Evolutionary conservation across 371 early-diverging fungal genomes (phyloP).

Genomic region (Zychaea mexicana): DNA sequence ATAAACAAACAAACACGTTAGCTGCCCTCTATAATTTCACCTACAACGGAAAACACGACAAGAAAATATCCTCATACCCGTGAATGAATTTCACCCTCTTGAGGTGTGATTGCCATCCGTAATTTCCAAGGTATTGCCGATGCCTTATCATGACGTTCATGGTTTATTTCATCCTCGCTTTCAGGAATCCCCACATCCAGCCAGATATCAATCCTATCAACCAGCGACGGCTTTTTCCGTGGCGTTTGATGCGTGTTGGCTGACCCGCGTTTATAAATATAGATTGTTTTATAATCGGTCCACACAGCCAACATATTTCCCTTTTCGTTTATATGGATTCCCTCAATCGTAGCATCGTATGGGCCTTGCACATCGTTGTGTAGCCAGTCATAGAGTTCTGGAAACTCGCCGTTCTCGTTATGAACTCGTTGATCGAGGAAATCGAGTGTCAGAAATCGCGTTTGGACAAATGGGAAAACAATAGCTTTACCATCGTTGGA

Average conservation of each 20-base stretch:
- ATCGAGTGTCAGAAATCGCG: background rate
- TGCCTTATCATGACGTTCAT: background rate
- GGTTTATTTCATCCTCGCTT: background rate
- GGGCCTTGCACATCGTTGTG: constrained; percentile 1
- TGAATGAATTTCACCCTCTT: constrained; percentile 7
- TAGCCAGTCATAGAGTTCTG: constrained; percentile 7
- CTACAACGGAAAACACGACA: constrained; percentile 18
- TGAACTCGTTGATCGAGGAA: constrained; percentile 2
- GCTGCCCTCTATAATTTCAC: no score
- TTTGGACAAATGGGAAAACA: constrained; percentile 11
- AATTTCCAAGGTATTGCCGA: constrained; percentile 15
- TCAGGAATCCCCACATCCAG: constrained; percentile 18
- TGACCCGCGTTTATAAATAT: constrained; percentile 28
- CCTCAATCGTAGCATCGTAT: constrained; percentile 32
- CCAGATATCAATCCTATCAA: constrained; percentile 17
- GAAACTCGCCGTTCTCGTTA: background rate
- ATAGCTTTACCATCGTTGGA: constrained; percentile 6
- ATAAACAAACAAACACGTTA: background rate
- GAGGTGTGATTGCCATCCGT: constrained; percentile 16
- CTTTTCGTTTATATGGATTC: constrained; percentile 28
- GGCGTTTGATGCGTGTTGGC: constrained; percentile 5
- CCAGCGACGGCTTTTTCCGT: constrained; percentile 8
- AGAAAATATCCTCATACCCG: background rate
- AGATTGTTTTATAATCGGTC: constrained; percentile 36
- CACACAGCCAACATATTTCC: constrained; percentile 39